These are phyloP conservation scores for Porodaedalea pini DNA, from an alignment of 1,284 basidiomycete genomes.

Conservation along the genomic window DNA sequence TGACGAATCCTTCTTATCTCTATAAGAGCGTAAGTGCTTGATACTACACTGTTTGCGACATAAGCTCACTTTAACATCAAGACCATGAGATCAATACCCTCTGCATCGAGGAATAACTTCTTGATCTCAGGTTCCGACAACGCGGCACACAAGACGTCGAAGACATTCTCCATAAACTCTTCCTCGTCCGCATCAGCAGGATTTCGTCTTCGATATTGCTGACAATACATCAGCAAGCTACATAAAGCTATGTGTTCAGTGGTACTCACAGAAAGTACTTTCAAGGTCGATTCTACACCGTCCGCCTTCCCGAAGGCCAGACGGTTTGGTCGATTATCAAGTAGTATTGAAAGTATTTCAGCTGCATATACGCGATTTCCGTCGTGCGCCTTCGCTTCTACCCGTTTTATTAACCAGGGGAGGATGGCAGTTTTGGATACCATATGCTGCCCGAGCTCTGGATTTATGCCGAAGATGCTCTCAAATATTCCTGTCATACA, in stretches of 20 bases:
- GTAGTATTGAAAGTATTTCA: conserved; percentile 84
- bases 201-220: conserved; percentile 86
- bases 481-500: conserved; percentile 78
- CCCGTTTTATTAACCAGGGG: conserved; percentile 78
- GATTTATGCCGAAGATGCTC: conserved; percentile 85
- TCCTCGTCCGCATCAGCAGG: conserved; percentile 85
- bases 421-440: conserved; percentile 74
- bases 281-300: conserved; percentile 78
- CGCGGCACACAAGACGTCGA: conserved; percentile 85
- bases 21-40: conserved; percentile 32
- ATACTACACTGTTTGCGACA: neutral
- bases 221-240: conserved; percentile 4
- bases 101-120: conserved; percentile 78
- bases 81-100: conserved; percentile 96
- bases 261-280: conserved; percentile 72
- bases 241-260: conserved; percentile 9
- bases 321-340: conserved; percentile 65
- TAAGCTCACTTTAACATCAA: conserved; percentile 86
- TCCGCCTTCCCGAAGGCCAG: conserved; percentile 62
- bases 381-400: conserved; percentile 70
- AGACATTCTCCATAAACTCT: conserved; percentile 97
- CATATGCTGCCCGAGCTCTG: conserved; percentile 66
- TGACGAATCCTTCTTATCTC: conserved; percentile 78
- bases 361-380: conserved; percentile 87
- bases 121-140: conserved; percentile 76